Conservation (phyloP, 163 green algal species). For the Chlorella variabilis region DNA sequence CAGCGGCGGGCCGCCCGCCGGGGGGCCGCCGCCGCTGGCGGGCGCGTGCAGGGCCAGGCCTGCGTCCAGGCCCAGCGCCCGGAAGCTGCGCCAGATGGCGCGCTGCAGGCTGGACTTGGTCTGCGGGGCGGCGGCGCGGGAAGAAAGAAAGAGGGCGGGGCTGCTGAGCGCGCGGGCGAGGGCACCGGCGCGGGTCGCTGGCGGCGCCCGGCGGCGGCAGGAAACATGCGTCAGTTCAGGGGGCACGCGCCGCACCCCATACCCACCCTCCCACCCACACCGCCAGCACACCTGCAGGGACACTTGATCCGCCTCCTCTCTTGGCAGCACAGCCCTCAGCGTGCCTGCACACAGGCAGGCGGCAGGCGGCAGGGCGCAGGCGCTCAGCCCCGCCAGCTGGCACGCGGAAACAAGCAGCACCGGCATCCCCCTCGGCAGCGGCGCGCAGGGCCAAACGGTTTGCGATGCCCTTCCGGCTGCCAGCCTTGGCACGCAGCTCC, state of each 20-base stretch:
- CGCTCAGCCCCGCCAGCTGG: too few species aligned
- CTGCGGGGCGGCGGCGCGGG: neutral
- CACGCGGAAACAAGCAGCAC: too few species aligned
- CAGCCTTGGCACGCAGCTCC: too few species aligned
- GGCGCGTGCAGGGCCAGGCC: neutral
- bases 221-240: too few species aligned
- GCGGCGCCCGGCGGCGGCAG: too few species aligned
- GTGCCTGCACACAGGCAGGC: neutral
- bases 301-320: neutral
- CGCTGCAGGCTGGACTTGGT: conserved; percentile 15
- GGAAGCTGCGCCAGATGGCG: conserved; percentile 21
- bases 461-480: too few species aligned
- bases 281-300: neutral
- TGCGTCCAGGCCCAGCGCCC: neutral
- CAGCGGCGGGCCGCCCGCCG: neutral
- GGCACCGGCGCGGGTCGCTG: too few species aligned
- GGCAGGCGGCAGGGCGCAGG: too few species aligned
- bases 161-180: too few species aligned
- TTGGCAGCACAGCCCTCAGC: neutral
- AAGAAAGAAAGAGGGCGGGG: neutral
- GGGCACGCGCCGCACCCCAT: neutral
- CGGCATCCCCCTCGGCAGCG: too few species aligned
- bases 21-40: neutral
- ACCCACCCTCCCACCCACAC: neutral
- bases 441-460: too few species aligned